Evolutionary conservation across 495 filamentous ascomycete species (phyloP), one percentile per base, ranked within the genome.

Genomic region (Lasiosphaeria ovina): DNA sequence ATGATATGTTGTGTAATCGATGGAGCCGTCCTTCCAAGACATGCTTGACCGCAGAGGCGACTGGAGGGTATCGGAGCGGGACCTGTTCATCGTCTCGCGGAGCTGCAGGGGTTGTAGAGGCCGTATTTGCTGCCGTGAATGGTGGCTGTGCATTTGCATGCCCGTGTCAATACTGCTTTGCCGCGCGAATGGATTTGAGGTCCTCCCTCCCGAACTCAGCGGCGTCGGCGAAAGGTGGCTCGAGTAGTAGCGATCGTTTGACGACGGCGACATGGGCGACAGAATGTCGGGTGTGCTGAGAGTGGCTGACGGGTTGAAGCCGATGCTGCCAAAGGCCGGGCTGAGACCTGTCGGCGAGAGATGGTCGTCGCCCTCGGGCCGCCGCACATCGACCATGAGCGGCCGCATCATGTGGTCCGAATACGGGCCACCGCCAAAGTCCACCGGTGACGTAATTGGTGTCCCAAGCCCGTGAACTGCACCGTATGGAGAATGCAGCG

Each of bases 401-500:
- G 85, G 83, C 17, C 84, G 76, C 73, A 84, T 82, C 62, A 85
- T 83, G 45, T 80, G 76, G 58, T 81, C 80, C 5, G 77, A 69
- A 59, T 83, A 79, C 12, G 75, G 70, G 54, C 80, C 73, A 44
- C 65, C 69, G 56, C 77, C 72, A 61, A 80, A 77, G 61, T 85
- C 79, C 54, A 84, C 82, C 4, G 84, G 84, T 35, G 83, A 85
- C 6, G 79, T 74, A 47, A 87, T 76, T 6, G 85, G 83, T 3
- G 83, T 78, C 17, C 79, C 79, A 11, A 84, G 64, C 32, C 75
- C 76, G 60, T 84, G 80, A 4, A 83, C 81, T 8, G 81, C 81
- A 24, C 76, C 78, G 58, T 83, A 85, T 56, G 90, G 88, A n/a
- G 89, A 89, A 65, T 95, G 89, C 24, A 97, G 77, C 7, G 93